A percentile compares a stretch with the other conserved stretches of the same genome.
Evolutionary conservation across 2,329 filamentous ascomycete species (phyloP).

Genomic region (Blumeria hordei): DNA sequence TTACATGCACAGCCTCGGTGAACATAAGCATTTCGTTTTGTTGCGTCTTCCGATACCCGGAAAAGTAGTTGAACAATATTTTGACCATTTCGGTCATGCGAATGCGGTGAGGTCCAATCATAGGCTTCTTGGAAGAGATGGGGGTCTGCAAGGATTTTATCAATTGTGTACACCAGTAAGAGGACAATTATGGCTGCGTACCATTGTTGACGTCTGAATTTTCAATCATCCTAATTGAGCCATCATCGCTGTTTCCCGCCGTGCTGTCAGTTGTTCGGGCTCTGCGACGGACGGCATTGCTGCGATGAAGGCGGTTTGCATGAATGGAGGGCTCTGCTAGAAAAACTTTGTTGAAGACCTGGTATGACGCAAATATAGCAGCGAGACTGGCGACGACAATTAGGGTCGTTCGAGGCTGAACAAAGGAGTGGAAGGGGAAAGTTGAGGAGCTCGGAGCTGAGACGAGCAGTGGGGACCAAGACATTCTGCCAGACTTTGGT

Average conservation of each 20-base stretch:
- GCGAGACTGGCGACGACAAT: slow-evolving; percentile 30
- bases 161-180: no score
- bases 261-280: slow-evolving; percentile 11
- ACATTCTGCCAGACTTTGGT: background rate
- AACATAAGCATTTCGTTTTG: slow-evolving; percentile 65
- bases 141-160: no score
- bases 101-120: slow-evolving; percentile 10
- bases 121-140: slow-evolving; percentile 9
- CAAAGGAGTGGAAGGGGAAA: slow-evolving; percentile 24
- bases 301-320: slow-evolving; percentile 27
- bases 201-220: slow-evolving; percentile 15
- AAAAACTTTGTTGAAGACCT: slow-evolving; percentile 24
- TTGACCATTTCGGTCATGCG: slow-evolving; percentile 32
- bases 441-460: slow-evolving; percentile 20
- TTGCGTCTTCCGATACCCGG: slow-evolving; percentile 82
- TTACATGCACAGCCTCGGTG: slow-evolving; percentile 88
- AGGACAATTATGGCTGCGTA: slow-evolving; percentile 3
- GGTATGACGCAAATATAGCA: slow-evolving; percentile 31
- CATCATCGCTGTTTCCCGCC: slow-evolving; percentile 2
- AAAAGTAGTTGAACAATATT: slow-evolving; percentile 72
- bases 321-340: slow-evolving; percentile 10
- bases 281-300: slow-evolving; percentile 38
- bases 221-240: slow-evolving; percentile 5
- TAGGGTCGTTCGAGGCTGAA: slow-evolving; percentile 29
- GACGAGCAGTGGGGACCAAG: slow-evolving; percentile 6